These are phyloP conservation scores for Gloeopeniophorella convolvens DNA, from an alignment of 768 basidiomycete genomes.

Conservation along the genomic window DNA sequence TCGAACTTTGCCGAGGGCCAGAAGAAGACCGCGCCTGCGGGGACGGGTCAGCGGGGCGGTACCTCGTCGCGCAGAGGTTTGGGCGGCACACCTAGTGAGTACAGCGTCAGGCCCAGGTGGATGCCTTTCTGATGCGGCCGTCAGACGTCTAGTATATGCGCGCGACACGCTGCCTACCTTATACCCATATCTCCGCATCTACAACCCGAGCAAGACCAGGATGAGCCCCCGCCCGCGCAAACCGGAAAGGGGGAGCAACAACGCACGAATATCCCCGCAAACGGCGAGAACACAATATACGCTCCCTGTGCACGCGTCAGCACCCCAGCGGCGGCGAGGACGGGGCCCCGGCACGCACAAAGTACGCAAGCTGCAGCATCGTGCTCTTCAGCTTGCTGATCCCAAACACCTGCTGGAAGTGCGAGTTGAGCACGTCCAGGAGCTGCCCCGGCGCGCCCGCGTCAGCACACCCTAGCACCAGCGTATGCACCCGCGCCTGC, in stretches of 20 bases:
- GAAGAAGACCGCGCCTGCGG: slow-evolving; percentile 64
- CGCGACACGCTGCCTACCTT: slow-evolving; percentile 32
- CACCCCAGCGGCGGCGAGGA: not conserved
- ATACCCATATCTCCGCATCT: slow-evolving; percentile 63
- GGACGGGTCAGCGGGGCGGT: slow-evolving; percentile 4
- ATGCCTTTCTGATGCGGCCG: slow-evolving; percentile 43
- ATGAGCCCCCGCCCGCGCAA: too few species aligned
- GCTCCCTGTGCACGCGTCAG: slow-evolving; percentile 38
- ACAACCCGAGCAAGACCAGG: not conserved
- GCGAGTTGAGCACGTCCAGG: slow-evolving; percentile 62
- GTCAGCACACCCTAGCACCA: too few species aligned
- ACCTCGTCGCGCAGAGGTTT: slow-evolving; percentile 22
- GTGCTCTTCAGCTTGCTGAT: slow-evolving; percentile 69
- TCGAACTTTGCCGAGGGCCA: slow-evolving; percentile 68
- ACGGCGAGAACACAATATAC: slow-evolving; percentile 53
- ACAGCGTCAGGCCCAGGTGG: slow-evolving; percentile 51
- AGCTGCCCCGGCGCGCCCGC: slow-evolving; percentile 33
- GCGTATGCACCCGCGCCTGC: too few species aligned
- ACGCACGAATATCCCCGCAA: slow-evolving; percentile 52
- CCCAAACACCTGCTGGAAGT: slow-evolving; percentile 65
- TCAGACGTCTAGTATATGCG: not conserved
- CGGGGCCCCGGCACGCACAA: slow-evolving; percentile 31
- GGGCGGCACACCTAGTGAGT: slow-evolving; percentile 49
- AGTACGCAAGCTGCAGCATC: slow-evolving; percentile 68
- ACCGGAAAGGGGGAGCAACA: not conserved